phyloP scores from a whole-genome alignment of 805 yeast genomes.

The Zygosaccharomyces lentus region DNA sequence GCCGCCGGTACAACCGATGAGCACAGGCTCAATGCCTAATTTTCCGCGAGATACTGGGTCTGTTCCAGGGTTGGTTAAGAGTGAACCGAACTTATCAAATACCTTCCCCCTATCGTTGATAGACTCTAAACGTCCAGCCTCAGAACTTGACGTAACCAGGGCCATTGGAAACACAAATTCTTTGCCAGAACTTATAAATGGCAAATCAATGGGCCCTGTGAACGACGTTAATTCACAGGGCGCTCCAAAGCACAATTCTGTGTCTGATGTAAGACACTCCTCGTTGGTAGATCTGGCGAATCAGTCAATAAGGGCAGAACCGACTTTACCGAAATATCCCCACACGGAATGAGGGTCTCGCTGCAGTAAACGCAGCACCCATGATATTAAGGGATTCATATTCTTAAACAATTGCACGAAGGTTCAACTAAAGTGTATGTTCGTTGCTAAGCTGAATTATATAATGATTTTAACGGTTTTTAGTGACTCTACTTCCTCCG shows the following conservation, averaged over 20 bases:
- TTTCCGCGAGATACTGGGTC: constrained; percentile 7
- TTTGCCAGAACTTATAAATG: constrained; percentile 17
- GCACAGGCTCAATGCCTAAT: constrained; percentile 9
- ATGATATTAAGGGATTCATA: neutral
- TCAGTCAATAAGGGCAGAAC: constrained; percentile 5
- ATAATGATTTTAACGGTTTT: neutral
- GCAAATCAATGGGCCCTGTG: constrained; percentile 11
- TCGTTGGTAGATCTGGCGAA: constrained; percentile 12
- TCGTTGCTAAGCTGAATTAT: neutral
- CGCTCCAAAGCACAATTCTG: constrained; percentile 1
- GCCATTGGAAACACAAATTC: constrained; percentile 20
- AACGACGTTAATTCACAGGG: constrained; percentile 6
- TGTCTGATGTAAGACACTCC: constrained; percentile 11
- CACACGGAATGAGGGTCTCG: constrained; percentile 7
- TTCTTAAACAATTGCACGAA: neutral
- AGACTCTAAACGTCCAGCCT: constrained; percentile 2
- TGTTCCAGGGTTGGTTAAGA: constrained; percentile 5
- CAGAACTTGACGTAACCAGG: constrained; percentile 9
- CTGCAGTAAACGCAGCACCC: neutral
- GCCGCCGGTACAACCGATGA: constrained; percentile 2
- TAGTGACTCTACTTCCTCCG: neutral
- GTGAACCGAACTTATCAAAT: constrained; percentile 4
- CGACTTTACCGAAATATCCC: constrained; percentile 10
- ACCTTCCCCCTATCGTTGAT: neutral
- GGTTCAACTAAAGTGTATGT: neutral